Evolutionary conservation across 257 asterid genomes (phyloP).

Genomic region (Solanum etuberosum): DNA sequence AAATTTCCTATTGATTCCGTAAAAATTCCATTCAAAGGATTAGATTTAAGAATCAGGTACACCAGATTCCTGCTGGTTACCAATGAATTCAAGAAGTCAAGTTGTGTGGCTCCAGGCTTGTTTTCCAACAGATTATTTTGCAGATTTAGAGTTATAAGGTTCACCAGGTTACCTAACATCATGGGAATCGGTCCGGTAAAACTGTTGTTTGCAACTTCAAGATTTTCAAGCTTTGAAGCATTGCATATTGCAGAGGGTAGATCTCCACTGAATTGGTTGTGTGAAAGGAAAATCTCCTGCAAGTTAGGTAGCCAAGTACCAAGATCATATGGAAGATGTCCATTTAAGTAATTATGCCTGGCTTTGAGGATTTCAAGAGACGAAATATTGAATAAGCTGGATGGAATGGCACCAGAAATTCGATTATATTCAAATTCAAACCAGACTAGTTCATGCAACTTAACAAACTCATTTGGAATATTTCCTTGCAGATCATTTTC

Average conservation of each 20-base stretch:
- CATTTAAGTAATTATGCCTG: slow-evolving; percentile 20
- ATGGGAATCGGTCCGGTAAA: slow-evolving; percentile 22
- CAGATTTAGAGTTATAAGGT: slow-evolving; percentile 17
- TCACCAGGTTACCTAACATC: slow-evolving; percentile 25
- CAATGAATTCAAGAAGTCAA: slow-evolving; percentile 25
- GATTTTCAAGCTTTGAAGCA: slow-evolving; percentile 16
- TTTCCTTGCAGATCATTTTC: slow-evolving; percentile 26
- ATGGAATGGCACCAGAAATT: slow-evolving; percentile 20
- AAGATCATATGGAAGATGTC: slow-evolving; percentile 25
- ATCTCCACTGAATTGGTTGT: slow-evolving; percentile 27
- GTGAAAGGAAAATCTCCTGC: slow-evolving; percentile 20
- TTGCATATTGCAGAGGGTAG: slow-evolving; percentile 28
- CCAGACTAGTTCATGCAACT: slow-evolving; percentile 10
- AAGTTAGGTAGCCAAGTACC: slow-evolving; percentile 36
- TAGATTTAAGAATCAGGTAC: slow-evolving; percentile 13
- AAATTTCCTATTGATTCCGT: slow-evolving; percentile 7
- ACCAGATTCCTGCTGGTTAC: slow-evolving; percentile 18
- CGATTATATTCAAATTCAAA: slow-evolving; percentile 21
- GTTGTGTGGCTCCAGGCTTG: slow-evolving; percentile 12
- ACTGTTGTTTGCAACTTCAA: slow-evolving; percentile 26
- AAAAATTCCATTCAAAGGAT: slow-evolving; percentile 25
- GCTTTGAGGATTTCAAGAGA: slow-evolving; percentile 18
- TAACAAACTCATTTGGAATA: slow-evolving; percentile 19
- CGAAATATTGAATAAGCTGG: slow-evolving; percentile 23
- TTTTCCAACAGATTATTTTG: slow-evolving; percentile 11